Conservation (phyloP, 371 early-diverging fungal species). For the Mortierella sp. region DNA sequence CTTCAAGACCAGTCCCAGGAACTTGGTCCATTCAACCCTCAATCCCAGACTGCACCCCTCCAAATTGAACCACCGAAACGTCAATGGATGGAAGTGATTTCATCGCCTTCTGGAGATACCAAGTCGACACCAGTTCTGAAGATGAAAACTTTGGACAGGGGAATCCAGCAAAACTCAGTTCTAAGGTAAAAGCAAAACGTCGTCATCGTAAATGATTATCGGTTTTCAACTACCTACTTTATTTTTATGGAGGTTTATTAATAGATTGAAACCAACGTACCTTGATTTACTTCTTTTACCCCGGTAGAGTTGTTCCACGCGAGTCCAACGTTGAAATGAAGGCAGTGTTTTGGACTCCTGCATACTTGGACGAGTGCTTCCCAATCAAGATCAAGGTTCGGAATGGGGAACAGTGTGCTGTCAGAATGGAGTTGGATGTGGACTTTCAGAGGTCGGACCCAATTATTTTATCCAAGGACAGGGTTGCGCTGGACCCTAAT, state of each 20-base stretch:
- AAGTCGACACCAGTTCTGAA: conserved; percentile 18
- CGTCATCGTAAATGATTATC: too few species aligned
- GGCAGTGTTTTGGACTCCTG: conserved; percentile 66
- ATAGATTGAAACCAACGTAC: conserved; percentile 2
- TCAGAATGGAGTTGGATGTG: conserved; percentile 52
- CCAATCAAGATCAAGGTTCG: conserved; percentile 65
- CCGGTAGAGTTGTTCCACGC: conserved; percentile 66
- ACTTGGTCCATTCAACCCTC: conserved; percentile 8
- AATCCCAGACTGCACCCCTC: conserved; percentile 13
- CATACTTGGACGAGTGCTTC: conserved; percentile 75
- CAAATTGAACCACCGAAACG: conserved; percentile 17
- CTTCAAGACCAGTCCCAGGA: conserved; percentile 11
- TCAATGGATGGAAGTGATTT: conserved; percentile 31
- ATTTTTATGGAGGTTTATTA: conserved; percentile 5
- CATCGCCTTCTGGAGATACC: background rate
- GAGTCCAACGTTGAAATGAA: conserved; percentile 73
- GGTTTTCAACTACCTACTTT: background rate
- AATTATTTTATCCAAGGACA: conserved; percentile 44
- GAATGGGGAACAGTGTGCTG: conserved; percentile 64
- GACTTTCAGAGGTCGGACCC: conserved; percentile 44
- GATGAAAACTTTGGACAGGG: conserved; percentile 38
- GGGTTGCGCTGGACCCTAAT: conserved; percentile 35
- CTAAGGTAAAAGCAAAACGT: conserved; percentile 59
- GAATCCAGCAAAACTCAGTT: conserved; percentile 24
- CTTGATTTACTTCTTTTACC: conserved; percentile 6